Evolutionary conservation across 1,284 basidiomycete genomes (phyloP).

Genomic region (Austropuccinia psidii): DNA sequence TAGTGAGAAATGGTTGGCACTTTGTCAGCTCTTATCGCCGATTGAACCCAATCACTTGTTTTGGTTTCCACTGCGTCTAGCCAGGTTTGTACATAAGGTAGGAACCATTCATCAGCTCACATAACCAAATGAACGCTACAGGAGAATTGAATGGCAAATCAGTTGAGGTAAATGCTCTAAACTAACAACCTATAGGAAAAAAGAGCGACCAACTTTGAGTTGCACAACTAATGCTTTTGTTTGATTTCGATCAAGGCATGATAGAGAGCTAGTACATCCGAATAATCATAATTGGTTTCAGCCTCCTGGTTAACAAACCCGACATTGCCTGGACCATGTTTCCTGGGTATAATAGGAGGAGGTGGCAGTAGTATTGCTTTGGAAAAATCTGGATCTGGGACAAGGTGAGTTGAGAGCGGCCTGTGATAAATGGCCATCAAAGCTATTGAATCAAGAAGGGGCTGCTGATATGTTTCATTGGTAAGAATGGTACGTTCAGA

Average conservation of each 20-base stretch:
- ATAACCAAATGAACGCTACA: slow-evolving; percentile 35
- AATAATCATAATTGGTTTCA: not conserved
- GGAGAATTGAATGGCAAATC: not conserved
- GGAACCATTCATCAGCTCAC: slow-evolving; percentile 60
- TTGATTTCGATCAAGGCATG: slow-evolving; percentile 25
- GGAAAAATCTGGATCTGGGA: slow-evolving; percentile 24
- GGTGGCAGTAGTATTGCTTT: slow-evolving; percentile 25
- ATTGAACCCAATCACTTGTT: slow-evolving; percentile 88
- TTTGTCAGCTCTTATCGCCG: slow-evolving; percentile 80
- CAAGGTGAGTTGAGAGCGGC: slow-evolving; percentile 7
- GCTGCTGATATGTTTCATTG: slow-evolving; percentile 75
- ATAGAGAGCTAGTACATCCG: slow-evolving; percentile 28
- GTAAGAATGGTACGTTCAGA: slow-evolving; percentile 63
- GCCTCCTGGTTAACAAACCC: not conserved
- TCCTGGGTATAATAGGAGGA: not conserved
- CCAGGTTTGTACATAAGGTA: slow-evolving; percentile 83
- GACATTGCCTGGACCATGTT: not conserved
- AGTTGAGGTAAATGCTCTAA: too few relatives aligned
- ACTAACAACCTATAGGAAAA: too few relatives aligned
- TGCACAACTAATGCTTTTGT: slow-evolving; percentile 36
- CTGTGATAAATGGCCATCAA: slow-evolving; percentile 18
- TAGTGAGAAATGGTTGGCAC: too few relatives aligned
- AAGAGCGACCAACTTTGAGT: slow-evolving; percentile 12
- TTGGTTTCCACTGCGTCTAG: slow-evolving; percentile 78
- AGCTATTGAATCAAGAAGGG: slow-evolving; percentile 56